A percentile compares a stretch with the other conserved stretches of the same genome.
phyloP scores from a whole-genome alignment of 306 rosid species.

The Notholithocarpus densiflorus region DNA sequence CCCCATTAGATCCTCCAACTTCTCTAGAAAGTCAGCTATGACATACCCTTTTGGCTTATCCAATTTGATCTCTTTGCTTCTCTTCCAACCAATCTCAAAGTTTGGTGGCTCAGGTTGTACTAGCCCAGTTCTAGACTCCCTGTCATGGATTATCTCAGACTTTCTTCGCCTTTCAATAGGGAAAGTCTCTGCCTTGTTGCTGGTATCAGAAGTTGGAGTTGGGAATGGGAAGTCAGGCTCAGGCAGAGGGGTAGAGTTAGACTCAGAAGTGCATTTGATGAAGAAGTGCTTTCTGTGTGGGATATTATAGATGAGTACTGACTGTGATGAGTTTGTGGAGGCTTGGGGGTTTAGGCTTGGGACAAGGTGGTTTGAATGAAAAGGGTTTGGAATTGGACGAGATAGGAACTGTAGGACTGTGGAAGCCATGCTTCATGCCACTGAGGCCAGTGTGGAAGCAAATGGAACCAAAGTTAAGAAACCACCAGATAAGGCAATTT shows the following conservation, averaged over 20 bases:
- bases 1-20: slow-evolving; percentile 71
- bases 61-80: slow-evolving; percentile 64
- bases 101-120: slow-evolving; percentile 62
- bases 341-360: slow-evolving; percentile 14
- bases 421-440: slow-evolving; percentile 54
- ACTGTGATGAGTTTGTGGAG: slow-evolving; percentile 24
- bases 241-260: slow-evolving; percentile 9
- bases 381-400: slow-evolving; percentile 28
- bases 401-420: slow-evolving; percentile 41
- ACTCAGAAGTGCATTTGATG: slow-evolving; percentile 37
- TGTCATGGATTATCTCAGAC: slow-evolving; percentile 64
- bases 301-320: slow-evolving; percentile 3
- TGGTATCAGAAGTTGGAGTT: slow-evolving; percentile 41
- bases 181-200: slow-evolving; percentile 59
- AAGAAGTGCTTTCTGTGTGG: slow-evolving; percentile 32
- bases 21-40: slow-evolving; percentile 81
- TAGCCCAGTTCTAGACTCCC: slow-evolving; percentile 32
- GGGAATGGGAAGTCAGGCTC: slow-evolving; percentile 45
- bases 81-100: slow-evolving; percentile 92
- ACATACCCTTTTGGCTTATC: slow-evolving; percentile 80
- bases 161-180: slow-evolving; percentile 78
- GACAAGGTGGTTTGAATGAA: slow-evolving; percentile 21
- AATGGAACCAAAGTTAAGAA: not conserved
- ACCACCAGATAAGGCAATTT: slow-evolving; percentile 42
- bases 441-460: not conserved